These are phyloP conservation scores for Mortierella sp. DNA, from an alignment of 371 early-diverging fungal species.

Conservation along the genomic window DNA sequence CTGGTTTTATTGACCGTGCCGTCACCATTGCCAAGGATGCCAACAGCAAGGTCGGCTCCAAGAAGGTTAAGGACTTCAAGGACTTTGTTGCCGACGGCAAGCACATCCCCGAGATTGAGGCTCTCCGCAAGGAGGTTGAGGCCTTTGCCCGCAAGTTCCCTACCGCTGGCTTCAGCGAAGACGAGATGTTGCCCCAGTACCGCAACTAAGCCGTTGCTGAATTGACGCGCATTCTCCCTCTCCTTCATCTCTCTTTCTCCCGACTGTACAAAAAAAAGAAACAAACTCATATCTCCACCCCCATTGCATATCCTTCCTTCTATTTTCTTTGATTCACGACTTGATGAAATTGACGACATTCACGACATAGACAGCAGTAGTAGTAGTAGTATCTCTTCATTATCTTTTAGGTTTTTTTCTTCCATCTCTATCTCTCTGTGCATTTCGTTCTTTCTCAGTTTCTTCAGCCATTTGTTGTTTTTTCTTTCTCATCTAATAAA, in stretches of 20 bases:
- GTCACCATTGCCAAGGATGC: slow-evolving; percentile 79
- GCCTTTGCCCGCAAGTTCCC: slow-evolving; percentile 80
- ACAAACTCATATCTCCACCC: not conserved
- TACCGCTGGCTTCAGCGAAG: slow-evolving; percentile 76
- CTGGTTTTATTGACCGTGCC: slow-evolving; percentile 88
- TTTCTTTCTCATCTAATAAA: not conserved
- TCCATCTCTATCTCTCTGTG: not conserved
- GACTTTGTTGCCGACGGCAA: slow-evolving; percentile 68
- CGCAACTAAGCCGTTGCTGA: slow-evolving; percentile 30
- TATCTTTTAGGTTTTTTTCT: not conserved
- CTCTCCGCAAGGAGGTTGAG: slow-evolving; percentile 76
- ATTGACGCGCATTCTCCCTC: not conserved
- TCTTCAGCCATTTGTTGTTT: not conserved
- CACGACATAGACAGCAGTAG: slow-evolving; percentile 14
- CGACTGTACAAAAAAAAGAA: slow-evolving; percentile 4
- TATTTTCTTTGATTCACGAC: not conserved
- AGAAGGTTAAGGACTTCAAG: slow-evolving; percentile 85
- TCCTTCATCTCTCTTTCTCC: not conserved
- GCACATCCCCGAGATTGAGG: slow-evolving; percentile 64
- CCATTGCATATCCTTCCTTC: slow-evolving; percentile 2
- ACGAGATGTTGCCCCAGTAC: slow-evolving; percentile 64
- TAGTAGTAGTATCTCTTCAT: slow-evolving; percentile 1
- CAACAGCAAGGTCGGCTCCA: slow-evolving; percentile 68
- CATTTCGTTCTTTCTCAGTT: not conserved
- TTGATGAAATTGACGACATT: slow-evolving; percentile 5